A percentile compares a stretch with the other conserved stretches of the same genome.
Evolutionary conservation across 176 grass and related monocot genomes (phyloP).

Genomic region (Avena insularis): DNA sequence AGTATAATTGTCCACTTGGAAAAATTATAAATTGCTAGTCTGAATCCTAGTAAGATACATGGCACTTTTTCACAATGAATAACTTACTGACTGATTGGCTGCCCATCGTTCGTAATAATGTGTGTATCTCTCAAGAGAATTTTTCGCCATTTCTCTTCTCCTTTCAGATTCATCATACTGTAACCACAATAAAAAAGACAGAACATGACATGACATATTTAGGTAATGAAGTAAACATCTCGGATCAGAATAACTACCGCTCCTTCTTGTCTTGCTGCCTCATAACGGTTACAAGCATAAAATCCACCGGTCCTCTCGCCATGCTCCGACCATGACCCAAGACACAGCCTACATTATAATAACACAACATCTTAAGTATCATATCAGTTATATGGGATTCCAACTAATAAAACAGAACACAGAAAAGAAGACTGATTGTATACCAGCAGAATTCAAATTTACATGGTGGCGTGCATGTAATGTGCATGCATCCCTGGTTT

Average conservation of each 20-base stretch:
- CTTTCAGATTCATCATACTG: slow-evolving; percentile 99
- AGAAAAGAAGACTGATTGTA: slow-evolving; percentile 18
- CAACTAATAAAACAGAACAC: slow-evolving; percentile 36
- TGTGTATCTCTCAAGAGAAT: slow-evolving; percentile 98
- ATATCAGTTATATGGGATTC: slow-evolving; percentile 25
- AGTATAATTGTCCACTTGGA: neutral
- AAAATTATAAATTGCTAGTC: neutral
- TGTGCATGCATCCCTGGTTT: slow-evolving; percentile 99
- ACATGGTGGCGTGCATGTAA: slow-evolving; percentile 97
- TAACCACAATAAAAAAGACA: slow-evolving; percentile 44
- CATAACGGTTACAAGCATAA: slow-evolving; percentile 99
- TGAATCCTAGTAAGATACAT: slow-evolving; percentile 21
- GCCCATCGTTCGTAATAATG: slow-evolving; percentile 99
- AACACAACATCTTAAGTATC: neutral
- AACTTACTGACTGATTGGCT: slow-evolving; percentile 97
- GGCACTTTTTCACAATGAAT: slow-evolving; percentile 4
- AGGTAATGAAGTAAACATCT: slow-evolving; percentile 23
- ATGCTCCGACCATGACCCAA: slow-evolving; percentile 98
- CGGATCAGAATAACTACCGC: slow-evolving; percentile 65
- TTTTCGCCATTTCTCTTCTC: slow-evolving; percentile 99
- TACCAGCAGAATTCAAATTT: slow-evolving; percentile 99
- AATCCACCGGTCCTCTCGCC: slow-evolving; percentile 99
- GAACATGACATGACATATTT: slow-evolving; percentile 30
- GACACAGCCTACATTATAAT: slow-evolving; percentile 78
- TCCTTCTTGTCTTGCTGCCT: slow-evolving; percentile 98